Evolutionary conservation across 148 eudicot genomes (phyloP), one percentile per base, ranked within the genome.

Genomic region (Vaccinium myrtillus): DNA sequence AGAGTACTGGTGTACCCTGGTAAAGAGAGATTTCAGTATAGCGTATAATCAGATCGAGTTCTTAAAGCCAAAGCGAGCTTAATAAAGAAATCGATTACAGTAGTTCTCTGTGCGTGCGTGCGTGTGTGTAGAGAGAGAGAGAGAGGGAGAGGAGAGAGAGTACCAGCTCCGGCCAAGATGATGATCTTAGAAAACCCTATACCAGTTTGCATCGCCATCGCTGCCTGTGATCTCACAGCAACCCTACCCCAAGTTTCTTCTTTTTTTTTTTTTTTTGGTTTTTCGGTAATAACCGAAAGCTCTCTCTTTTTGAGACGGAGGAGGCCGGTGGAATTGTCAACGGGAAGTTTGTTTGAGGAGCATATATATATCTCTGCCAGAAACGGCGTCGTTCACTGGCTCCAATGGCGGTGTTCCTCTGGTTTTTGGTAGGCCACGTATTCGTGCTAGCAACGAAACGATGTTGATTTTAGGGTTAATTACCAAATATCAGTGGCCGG

Each of bases 1-100:
- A 96, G n/a, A 39, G 98, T 93, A 10, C 98, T 90, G 43, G 98
- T 91, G 79, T 93, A 94, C 46, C 99, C 99, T 96, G 87, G 15
- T 32, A 67, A 13, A 78, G 27, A 86, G 25, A 14, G 9, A 36
- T 65, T 71, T 69, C 83, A 85, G 19, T 80, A 1, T 23, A 7
- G 14, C 15, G 25, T 46, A 53, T n/a, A 55, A 83, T 48, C 65
- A 69, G 50, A 74, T 86, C 54, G 70, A 75, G 71, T 32, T 10
- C 19, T 63, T 32, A 8, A 39, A 54, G 49, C 12, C 7, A 79
- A 4, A 70, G 5, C n/a, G 18, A 56, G 51, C 46, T 75, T 4
- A 8, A 53, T 27, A 70, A 48, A 2, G 9, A 53, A 49, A 77
- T 80, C 55, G 79, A 70, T 39, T 53, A 54, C 32, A 53, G 56